Conservation (phyloP, 1,139 yeast species). For the Debaryomyces subglobosus region DNA sequence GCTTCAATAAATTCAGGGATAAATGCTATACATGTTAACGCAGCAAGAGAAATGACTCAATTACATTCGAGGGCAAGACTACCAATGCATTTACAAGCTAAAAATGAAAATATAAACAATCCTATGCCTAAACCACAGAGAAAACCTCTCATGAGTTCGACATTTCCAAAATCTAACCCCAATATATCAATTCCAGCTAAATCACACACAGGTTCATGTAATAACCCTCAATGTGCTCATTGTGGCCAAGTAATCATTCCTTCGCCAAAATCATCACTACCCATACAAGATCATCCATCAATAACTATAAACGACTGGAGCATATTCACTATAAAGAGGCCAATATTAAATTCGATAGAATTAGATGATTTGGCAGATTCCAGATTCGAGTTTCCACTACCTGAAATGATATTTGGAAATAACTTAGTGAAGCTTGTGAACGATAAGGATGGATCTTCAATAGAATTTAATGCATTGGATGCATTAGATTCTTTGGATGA, state of each 20-base stretch:
- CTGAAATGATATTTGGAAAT: constrained; percentile 98
- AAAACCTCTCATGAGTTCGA: constrained; percentile 5
- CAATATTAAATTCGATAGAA: constrained; percentile 76
- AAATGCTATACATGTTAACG: constrained; percentile 57
- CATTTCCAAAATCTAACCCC: constrained; percentile 11
- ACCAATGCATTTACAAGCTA: constrained; percentile 20
- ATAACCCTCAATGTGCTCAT: constrained; percentile 58
- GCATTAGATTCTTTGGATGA: constrained; percentile 70
- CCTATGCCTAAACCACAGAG: neutral
- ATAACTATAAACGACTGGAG: constrained; percentile 76
- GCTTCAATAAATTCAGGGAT: constrained; percentile 34
- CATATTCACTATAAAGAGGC: constrained; percentile 69
- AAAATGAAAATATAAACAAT: constrained; percentile 2
- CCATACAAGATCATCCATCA: constrained; percentile 65
- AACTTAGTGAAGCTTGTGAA: constrained; percentile 60
- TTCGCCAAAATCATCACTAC: constrained; percentile 65
- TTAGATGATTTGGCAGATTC: constrained; percentile 67
- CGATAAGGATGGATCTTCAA: constrained; percentile 44
- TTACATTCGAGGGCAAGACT: constrained; percentile 41
- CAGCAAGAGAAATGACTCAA: constrained; percentile 66
- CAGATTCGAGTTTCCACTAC: constrained; percentile 76
- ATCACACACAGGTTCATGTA: constrained; percentile 37
- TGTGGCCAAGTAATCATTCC: constrained; percentile 78
- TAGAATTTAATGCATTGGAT: constrained; percentile 75
- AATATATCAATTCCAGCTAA: constrained; percentile 37